These are phyloP conservation scores for Trypanosoma cruzi DNA, from an alignment of 208 protist species.

Conservation along the genomic window DNA sequence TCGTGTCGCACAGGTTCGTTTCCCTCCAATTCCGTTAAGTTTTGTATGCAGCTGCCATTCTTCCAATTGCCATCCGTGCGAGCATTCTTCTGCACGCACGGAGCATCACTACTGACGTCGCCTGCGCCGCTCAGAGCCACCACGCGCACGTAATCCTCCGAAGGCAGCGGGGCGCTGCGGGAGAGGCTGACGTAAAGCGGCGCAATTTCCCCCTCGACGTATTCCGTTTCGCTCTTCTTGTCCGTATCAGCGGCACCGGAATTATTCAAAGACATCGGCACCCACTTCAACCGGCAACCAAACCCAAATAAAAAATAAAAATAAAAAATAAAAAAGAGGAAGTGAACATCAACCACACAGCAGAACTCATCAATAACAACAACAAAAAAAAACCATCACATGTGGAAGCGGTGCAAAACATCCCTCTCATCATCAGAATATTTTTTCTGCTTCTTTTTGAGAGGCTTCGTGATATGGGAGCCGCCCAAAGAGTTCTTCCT, in stretches of 20 bases:
- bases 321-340: too few relatives aligned
- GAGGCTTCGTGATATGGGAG: too few relatives aligned
- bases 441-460: too few relatives aligned
- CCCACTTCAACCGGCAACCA: not conserved
- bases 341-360: not conserved
- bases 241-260: not conserved
- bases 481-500: too few relatives aligned
- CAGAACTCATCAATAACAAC: not conserved
- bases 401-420: too few relatives aligned
- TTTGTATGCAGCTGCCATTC: not conserved
- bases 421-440: too few relatives aligned
- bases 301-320: not conserved
- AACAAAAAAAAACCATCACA: too few relatives aligned
- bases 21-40: not conserved
- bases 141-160: conserved; percentile 66
- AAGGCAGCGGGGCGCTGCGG: conserved; percentile 35
- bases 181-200: conserved; percentile 38
- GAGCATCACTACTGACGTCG: not conserved
- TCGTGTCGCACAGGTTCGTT: conserved; percentile 29
- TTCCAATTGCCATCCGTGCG: not conserved
- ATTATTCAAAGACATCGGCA: conserved; percentile 2
- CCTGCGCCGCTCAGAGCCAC: conserved; percentile 34
- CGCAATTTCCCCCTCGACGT: not conserved
- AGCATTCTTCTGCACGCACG: not conserved
- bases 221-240: not conserved